Base-by-base conservation (phyloP, 163 green algal genomes). In the Scenedesmus sp. region DNA sequence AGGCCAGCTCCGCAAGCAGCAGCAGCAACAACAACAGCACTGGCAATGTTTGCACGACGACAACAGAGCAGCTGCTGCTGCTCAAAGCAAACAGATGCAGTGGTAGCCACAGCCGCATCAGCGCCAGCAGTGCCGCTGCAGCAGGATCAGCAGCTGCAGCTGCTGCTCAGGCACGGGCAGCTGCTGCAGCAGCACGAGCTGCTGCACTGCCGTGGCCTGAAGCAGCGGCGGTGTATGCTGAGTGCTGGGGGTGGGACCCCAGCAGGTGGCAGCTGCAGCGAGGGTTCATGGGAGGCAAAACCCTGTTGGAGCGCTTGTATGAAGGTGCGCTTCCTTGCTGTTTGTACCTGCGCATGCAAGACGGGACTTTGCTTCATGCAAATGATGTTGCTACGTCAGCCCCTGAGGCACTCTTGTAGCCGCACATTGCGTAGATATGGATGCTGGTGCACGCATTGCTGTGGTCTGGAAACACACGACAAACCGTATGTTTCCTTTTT, bases 201-300 rank as follows among this genome's bases (percentile, higher is more conserved):
- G 49, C 46, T 30, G 86, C 56, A 43, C 86, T 91, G 73, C 76
- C 76, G 3, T 81, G 79, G 87, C 78, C 56, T 24, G 40, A 9
- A 18, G 56, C 78, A 73, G 33, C 53, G 18, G 87, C 87, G 72
- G 78, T 49, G 2, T 87, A 68, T 49, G 56, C 73, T 13, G 30
- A 35, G 22, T n/a, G 46, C 10, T 86, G 73, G 76, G 73, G 68
- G 2, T 91, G 87, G 78, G 59, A 65, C n/a, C 73, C 87, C 24
- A 87, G 87, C 46, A 84, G 56, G 30, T 87, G 78, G 87, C 78
- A 87, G 78, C 43, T 87, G 43, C 56, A 76, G 40, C 78, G 37
- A 70, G 76, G 78, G 6, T 81, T 91, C 26, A 51, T 87, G 76
- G 18, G n/a, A n/a, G 73, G 73, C 2, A 46, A 16, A 37, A 13